These are phyloP conservation scores for Flaveria brownii DNA, from an alignment of 129 eudicot species.

Conservation along the genomic window DNA sequence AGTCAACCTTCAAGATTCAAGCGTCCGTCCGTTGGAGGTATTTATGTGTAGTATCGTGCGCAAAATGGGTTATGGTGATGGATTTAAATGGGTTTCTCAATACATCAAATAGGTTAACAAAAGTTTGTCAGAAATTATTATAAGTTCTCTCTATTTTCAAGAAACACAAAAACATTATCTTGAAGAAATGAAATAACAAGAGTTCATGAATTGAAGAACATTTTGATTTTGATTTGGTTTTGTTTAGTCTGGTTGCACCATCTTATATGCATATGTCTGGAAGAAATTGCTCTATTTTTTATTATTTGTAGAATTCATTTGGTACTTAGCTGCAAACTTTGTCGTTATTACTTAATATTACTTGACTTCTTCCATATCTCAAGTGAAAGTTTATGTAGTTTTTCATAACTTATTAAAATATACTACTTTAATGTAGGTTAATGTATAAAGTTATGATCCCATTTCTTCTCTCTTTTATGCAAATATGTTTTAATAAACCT, in stretches of 20 bases:
- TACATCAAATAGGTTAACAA: constrained; percentile 5
- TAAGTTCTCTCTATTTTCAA: constrained; percentile 2
- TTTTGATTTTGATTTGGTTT: constrained; percentile 3
- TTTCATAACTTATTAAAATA: not conserved
- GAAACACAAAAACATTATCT: constrained; percentile 5
- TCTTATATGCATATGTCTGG: constrained; percentile 1
- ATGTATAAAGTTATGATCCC: no score
- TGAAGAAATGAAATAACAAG: constrained; percentile 13
- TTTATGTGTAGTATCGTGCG: constrained; percentile 28
- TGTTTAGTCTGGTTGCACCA: constrained; percentile 9
- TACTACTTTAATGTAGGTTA: not conserved
- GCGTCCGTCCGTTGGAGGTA: constrained; percentile 26
- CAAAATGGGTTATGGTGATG: constrained; percentile 31
- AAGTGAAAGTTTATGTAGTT: not conserved
- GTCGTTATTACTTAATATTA: not conserved
- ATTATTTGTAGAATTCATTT: not conserved
- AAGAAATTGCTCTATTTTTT: not conserved
- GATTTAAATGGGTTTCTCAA: constrained; percentile 29
- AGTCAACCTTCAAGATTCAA: constrained; percentile 29
- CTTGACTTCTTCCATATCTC: not conserved
- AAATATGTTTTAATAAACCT: not conserved
- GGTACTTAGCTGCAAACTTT: constrained; percentile 4
- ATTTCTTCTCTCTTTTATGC: not conserved
- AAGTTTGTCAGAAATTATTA: not conserved
- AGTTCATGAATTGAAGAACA: not conserved